Percentiles rank a stretch among this genome's conserved stretches.
phyloP scores from a whole-genome alignment of 2,329 filamentous ascomycete species.

The Pseudopyricularia cyperi region DNA sequence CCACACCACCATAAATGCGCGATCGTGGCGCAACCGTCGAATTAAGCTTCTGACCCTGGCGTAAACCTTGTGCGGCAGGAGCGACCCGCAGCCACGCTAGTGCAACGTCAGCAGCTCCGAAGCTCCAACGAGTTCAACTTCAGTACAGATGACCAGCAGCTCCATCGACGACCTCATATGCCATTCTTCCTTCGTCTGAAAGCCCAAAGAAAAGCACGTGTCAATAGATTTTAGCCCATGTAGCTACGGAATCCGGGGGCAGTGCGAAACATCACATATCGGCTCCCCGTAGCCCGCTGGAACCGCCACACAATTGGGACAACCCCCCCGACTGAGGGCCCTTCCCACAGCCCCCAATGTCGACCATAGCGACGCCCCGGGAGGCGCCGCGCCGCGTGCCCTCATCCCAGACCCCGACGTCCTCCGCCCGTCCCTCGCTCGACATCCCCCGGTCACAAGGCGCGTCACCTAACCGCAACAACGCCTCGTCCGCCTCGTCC shows the following conservation, averaged over 20 bases:
- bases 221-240: too few relatives aligned
- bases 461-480: constrained; percentile 35
- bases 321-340: neutral
- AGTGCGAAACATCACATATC: too few relatives aligned
- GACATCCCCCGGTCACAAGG: constrained; percentile 50
- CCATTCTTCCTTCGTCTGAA: neutral
- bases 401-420: constrained; percentile 50
- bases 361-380: constrained; percentile 51
- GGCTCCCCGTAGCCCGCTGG: too few relatives aligned
- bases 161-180: too few relatives aligned
- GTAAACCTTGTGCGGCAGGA: neutral
- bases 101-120: neutral
- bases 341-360: constrained; percentile 30
- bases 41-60: neutral
- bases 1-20: neutral
- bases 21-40: neutral
- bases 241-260: too few relatives aligned
- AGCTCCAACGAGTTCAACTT: too few relatives aligned
- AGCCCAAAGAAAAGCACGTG: too few relatives aligned
- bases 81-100: neutral
- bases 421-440: constrained; percentile 63
- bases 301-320: too few relatives aligned
- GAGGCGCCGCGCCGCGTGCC: constrained; percentile 45
- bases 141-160: neutral
- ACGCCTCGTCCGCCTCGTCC: constrained; percentile 14